These are phyloP conservation scores for Claviceps pusilla DNA, from an alignment of 2,329 filamentous ascomycete species.

Conservation along the genomic window DNA sequence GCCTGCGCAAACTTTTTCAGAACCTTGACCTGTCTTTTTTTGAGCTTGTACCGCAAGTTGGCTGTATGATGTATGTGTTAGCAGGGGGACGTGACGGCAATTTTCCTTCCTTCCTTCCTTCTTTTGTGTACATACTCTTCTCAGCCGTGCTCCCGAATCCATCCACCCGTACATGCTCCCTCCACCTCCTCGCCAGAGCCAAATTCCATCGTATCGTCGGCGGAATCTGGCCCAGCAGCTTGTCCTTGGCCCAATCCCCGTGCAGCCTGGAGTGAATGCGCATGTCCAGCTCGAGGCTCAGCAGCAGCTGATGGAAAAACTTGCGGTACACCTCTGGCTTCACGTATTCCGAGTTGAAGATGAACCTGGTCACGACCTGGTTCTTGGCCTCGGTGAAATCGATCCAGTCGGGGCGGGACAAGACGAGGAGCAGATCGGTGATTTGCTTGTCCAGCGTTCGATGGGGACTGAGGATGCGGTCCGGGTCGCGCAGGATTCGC, in stretches of 20 bases:
- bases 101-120: too few species aligned
- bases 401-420: conserved; percentile 57
- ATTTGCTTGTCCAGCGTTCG: conserved; percentile 56
- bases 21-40: conserved; percentile 53
- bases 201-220: conserved; percentile 59
- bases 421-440: conserved; percentile 52
- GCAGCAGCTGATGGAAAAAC: conserved; percentile 64
- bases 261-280: conserved; percentile 51
- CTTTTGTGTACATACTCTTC: conserved; percentile 24
- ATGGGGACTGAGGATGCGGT: conserved; percentile 45
- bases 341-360: conserved; percentile 43
- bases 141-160: conserved; percentile 38
- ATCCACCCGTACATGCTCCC: conserved; percentile 53
- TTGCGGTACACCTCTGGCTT: conserved; percentile 44
- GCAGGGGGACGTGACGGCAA: not conserved
- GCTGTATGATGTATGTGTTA: conserved; percentile 20
- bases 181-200: conserved; percentile 59
- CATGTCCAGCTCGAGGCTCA: conserved; percentile 56
- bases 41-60: conserved; percentile 47
- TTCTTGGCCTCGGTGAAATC: conserved; percentile 57
- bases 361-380: conserved; percentile 59
- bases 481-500: conserved; percentile 52
- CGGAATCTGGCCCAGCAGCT: conserved; percentile 48
- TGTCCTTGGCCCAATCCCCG: conserved; percentile 47
- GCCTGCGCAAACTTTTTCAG: conserved; percentile 52